A percentile compares a stretch with the other conserved stretches of the same genome.
Evolutionary conservation across 164 flowering plant genomes (phyloP).

Genomic region (Umbilicus rupestris): DNA sequence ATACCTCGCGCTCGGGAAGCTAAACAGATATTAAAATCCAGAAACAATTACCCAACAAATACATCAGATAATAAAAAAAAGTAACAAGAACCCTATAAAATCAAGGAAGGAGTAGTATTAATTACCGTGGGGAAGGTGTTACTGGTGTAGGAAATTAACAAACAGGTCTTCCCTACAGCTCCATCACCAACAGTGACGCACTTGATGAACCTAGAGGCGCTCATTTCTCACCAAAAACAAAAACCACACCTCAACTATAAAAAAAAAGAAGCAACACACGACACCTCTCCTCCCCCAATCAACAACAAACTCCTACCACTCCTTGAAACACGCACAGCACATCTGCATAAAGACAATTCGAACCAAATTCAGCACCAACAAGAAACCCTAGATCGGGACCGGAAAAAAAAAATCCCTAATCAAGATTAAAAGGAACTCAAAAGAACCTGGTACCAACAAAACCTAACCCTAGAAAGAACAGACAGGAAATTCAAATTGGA

Average conservation of each 20-base stretch:
- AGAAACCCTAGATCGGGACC: slow-evolving; percentile 1
- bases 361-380: not conserved
- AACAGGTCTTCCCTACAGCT: slow-evolving; percentile 66
- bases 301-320: not conserved
- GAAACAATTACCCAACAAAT: too few relatives aligned
- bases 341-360: not conserved
- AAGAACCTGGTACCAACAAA: slow-evolving; percentile 1
- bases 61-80: not conserved
- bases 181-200: slow-evolving; percentile 71
- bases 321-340: too few relatives aligned
- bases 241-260: not conserved
- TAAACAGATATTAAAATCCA: too few relatives aligned
- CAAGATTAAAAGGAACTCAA: not conserved
- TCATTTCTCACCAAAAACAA: slow-evolving; percentile 25
- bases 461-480: slow-evolving; percentile 1
- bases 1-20: too few relatives aligned
- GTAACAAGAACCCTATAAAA: too few relatives aligned
- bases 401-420: not conserved
- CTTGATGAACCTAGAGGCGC: slow-evolving; percentile 62
- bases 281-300: too few relatives aligned
- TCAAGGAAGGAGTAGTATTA: not conserved
- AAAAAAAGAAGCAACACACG: not conserved
- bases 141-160: slow-evolving; percentile 64
- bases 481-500: not conserved
- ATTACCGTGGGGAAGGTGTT: slow-evolving; percentile 62